Evolutionary conservation across 2,329 filamentous ascomycete species (phyloP), one percentile per base, ranked within the genome.

Genomic region (Chrysosporium keratinophilum): DNA sequence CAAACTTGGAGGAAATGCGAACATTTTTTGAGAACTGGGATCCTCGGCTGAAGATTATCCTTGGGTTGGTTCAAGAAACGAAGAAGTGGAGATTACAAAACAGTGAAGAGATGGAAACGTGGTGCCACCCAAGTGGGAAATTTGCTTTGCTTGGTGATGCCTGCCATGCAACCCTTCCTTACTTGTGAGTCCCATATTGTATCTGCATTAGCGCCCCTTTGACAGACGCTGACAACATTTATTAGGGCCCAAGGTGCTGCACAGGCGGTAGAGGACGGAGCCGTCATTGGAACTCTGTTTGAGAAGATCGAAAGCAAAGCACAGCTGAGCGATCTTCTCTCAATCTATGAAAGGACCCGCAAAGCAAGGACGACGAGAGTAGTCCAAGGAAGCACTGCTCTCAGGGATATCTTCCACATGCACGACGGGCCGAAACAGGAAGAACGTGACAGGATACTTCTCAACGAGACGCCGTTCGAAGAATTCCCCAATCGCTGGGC

Each of bases 121-220:
- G 82, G 81, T 78, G 73, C 0, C 76, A 83, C 57, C 66, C 74
- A 0, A 76, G 73, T 0, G 79, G 75, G 0, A 69, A 76, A 0
- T 81, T 82, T 60, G 77, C 78, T 0, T 74, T 84, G 61, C 69
- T 84, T 0, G 82, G 82, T 0, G 82, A 85, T 60, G 78, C 81
- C 0, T 79, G 80, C 1, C 81, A 85, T 57, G 80, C 82, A 0
- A 84, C 80, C 0, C 69, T 85, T 0, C 82, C 82, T 0, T 85
- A 85, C 61, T 69, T 64, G 58, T 63, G 47, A 54, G 59, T 59
- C 10, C 82, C 0, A 78, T 79, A 53, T 55, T 15, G 78, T 79
- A 54, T 56, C n/a, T 46, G 19, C 35, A 17, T n/a, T 54, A 23
- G 2, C 31, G 40, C 15, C 12, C n/a, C 10, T 15, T 53, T 33